Evolutionary conservation across 768 basidiomycete species (phyloP).

Genomic region (Pisolithus orientalis): DNA sequence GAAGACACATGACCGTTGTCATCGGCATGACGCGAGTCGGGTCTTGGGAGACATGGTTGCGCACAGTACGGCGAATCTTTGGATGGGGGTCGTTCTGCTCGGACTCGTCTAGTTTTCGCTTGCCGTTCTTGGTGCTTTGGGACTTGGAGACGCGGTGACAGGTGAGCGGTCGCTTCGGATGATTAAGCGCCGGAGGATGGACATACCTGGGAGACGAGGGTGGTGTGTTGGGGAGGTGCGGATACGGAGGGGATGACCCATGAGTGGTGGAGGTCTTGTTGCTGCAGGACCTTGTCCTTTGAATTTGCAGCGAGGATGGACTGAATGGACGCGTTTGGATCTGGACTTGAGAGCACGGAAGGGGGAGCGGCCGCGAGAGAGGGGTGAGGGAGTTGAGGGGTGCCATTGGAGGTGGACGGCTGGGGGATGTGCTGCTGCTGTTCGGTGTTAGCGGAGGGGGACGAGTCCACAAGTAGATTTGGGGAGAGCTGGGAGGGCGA

Average conservation of each 20-base stretch:
- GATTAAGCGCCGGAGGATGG: slow-evolving; percentile 21
- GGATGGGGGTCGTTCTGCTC: slow-evolving; percentile 56
- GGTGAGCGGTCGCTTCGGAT: slow-evolving; percentile 17
- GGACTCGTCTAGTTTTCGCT: slow-evolving; percentile 70
- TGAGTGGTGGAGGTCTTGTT: slow-evolving; percentile 28
- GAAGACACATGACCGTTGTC: slow-evolving; percentile 86
- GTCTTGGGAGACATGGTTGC: slow-evolving; percentile 75
- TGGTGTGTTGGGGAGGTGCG: slow-evolving; percentile 16
- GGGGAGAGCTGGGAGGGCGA: slow-evolving; percentile 35
- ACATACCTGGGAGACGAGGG: slow-evolving; percentile 36
- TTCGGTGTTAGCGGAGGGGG: slow-evolving; percentile 22
- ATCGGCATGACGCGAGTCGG: slow-evolving; percentile 73
- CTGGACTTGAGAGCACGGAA: slow-evolving; percentile 32
- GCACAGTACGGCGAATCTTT: slow-evolving; percentile 81
- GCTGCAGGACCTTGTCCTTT: slow-evolving; percentile 27
- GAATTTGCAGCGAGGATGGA: slow-evolving; percentile 30
- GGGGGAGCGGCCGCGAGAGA: slow-evolving; percentile 25
- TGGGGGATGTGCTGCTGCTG: slow-evolving; percentile 21
- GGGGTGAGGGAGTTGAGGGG: slow-evolving; percentile 23
- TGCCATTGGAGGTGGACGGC: slow-evolving; percentile 19
- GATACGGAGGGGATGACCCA: slow-evolving; percentile 27
- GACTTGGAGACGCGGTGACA: slow-evolving; percentile 17
- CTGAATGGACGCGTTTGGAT: slow-evolving; percentile 34
- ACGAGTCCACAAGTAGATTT: slow-evolving; percentile 32
- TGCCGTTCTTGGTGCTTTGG: slow-evolving; percentile 41